Evolutionary conservation across 495 filamentous ascomycete genomes (phyloP).

Genomic region (Penicillium soppii): DNA sequence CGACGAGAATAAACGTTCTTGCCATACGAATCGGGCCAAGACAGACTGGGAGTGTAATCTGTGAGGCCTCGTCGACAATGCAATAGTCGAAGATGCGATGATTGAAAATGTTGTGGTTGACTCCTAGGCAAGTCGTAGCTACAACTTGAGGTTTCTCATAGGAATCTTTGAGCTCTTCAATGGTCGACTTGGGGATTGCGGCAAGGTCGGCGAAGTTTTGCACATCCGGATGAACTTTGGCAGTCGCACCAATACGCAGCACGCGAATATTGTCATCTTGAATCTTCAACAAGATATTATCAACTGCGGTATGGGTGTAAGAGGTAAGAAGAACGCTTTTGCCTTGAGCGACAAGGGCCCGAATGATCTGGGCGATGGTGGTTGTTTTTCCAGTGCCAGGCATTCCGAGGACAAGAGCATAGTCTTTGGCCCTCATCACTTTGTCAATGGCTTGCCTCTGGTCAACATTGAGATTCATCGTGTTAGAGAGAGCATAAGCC

Average conservation of each 20-base stretch:
- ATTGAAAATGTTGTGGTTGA: constrained; percentile 84
- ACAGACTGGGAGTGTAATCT: constrained; percentile 94
- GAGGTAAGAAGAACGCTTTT: constrained; percentile 92
- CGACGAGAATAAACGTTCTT: constrained; percentile 89
- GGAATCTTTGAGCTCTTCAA: constrained; percentile 77
- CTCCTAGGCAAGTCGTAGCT: constrained; percentile 89
- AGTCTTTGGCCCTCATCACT: constrained; percentile 92
- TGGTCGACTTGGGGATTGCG: constrained; percentile 63
- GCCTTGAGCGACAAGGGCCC: constrained; percentile 80
- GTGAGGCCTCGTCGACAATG: constrained; percentile 96
- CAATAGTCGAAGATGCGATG: constrained; percentile 95
- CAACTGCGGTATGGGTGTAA: constrained; percentile 95
- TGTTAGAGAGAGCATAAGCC: constrained; percentile 52
- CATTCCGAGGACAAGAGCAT: constrained; percentile 95
- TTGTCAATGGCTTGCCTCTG: constrained; percentile 85
- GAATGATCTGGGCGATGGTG: constrained; percentile 95
- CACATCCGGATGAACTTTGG: constrained; percentile 86
- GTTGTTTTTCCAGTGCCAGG: constrained; percentile 98
- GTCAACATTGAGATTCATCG: constrained; percentile 71
- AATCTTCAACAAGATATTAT: constrained; percentile 95
- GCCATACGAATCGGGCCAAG: constrained; percentile 92
- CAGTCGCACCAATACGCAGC: constrained; percentile 74
- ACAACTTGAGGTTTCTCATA: constrained; percentile 86
- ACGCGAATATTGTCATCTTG: constrained; percentile 75
- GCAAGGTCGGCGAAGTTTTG: constrained; percentile 78